phyloP scores from a whole-genome alignment of 1,139 yeast species.

The Casaregolazyma lundiana region DNA sequence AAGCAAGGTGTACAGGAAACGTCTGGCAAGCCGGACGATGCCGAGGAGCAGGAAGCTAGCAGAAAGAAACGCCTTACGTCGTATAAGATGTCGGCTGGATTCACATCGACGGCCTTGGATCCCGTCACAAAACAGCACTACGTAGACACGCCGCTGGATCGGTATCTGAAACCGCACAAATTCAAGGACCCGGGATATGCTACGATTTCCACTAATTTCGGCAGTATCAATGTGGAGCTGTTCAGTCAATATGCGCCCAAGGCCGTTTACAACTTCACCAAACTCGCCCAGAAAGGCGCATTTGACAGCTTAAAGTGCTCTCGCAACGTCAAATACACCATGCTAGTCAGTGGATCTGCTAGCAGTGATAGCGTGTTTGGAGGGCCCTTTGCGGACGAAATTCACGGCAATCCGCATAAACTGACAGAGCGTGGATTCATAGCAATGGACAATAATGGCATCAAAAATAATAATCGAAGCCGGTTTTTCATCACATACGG shows the following conservation, averaged over 20 bases:
- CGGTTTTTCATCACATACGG: constrained; percentile 77
- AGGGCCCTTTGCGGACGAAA: constrained; percentile 42
- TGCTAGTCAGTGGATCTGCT: constrained; percentile 54
- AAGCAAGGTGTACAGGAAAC: background rate
- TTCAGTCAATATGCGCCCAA: constrained; percentile 39
- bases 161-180: constrained; percentile 30
- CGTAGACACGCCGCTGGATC: constrained; percentile 23
- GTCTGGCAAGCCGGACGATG: constrained; percentile 2
- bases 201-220: constrained; percentile 36
- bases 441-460: constrained; percentile 73
- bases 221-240: constrained; percentile 39
- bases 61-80: constrained; percentile 24
- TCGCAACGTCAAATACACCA: constrained; percentile 44
- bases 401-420: constrained; percentile 59
- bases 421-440: constrained; percentile 79
- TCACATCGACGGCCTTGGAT: constrained; percentile 34
- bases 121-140: constrained; percentile 27
- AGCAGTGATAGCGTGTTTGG: constrained; percentile 38
- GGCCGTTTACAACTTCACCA: constrained; percentile 43
- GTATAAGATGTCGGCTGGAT: constrained; percentile 32
- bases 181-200: constrained; percentile 32
- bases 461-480: constrained; percentile 56
- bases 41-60: background rate
- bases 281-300: constrained; percentile 37
- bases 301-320: constrained; percentile 44